Conservation (phyloP, 768 basidiomycete species). For the Daedaleopsis nitida region DNA sequence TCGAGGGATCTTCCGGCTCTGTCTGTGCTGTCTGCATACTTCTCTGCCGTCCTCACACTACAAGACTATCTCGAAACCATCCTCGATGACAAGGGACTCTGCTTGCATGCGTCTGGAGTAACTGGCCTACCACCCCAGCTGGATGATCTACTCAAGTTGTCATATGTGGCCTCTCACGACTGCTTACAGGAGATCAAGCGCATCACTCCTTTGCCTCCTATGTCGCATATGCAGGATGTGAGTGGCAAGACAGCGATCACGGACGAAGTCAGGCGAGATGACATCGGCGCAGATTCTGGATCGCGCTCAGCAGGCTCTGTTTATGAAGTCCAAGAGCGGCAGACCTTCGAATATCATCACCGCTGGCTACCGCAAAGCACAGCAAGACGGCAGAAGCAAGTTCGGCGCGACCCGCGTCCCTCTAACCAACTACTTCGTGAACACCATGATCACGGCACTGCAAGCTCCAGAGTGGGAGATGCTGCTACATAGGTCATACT, state of each 20-base stretch:
- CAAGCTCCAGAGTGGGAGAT: constrained; percentile 66
- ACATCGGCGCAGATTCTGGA: constrained; percentile 53
- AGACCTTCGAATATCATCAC: constrained; percentile 62
- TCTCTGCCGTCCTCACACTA: constrained; percentile 21
- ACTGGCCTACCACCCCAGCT: constrained; percentile 14
- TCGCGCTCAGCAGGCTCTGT: constrained; percentile 57
- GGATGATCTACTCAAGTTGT: constrained; percentile 40
- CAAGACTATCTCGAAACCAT: constrained; percentile 12
- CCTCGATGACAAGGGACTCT: background rate
- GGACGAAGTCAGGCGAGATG: too few relatives aligned
- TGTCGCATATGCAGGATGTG: constrained; percentile 59
- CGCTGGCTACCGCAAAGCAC: constrained; percentile 60
- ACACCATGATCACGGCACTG: constrained; percentile 73
- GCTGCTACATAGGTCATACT: constrained; percentile 56
- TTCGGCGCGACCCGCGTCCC: constrained; percentile 36
- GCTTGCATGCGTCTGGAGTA: background rate
- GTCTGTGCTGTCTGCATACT: constrained; percentile 22
- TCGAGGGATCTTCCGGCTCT: background rate
- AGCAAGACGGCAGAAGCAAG: constrained; percentile 41
- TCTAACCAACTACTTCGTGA: constrained; percentile 64
- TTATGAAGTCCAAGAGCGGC: constrained; percentile 38
- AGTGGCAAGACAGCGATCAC: constrained; percentile 15
- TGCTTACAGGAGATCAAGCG: background rate
- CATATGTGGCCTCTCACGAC: constrained; percentile 44
- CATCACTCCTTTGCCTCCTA: constrained; percentile 35